Evolutionary conservation across 1,139 yeast genomes (phyloP), one percentile per base, ranked within the genome.

Genomic region (Ashbya aceris): DNA sequence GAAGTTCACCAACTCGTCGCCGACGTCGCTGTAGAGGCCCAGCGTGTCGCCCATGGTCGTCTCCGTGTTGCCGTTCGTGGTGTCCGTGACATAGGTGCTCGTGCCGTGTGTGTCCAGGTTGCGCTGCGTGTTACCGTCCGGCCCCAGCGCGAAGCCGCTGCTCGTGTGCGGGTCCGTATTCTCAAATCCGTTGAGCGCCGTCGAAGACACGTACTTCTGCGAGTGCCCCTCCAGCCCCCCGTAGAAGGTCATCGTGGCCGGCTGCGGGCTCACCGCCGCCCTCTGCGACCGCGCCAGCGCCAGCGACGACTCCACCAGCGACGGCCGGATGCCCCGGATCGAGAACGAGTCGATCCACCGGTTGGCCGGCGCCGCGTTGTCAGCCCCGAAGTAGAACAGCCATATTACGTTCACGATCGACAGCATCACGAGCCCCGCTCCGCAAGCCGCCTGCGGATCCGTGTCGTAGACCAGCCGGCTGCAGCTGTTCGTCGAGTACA

Each of bases 401-500:
- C 96, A 91, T 40, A 76, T 68, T 43, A 83, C 58, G 60, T 89
- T 85, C 48, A 86, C 71, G 62, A 89, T 85, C 20, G 93, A 79
- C 41, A 86, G 68, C 44, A 91, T 68, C 48, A 91, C 83, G 53
- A 84, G 82, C 4, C 98, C 98, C 0, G 97, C 96, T 1, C 95
- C 86, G 13, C 95, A 89, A 31, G 96, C 93, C 42, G 84, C 83
- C 33, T 76, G 67, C 9, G 83, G 73, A 13, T 71, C 68, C 14
- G 76, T 67, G 36, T 71, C 64, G 68, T 91, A 91, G 35, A 91
- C 83, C 55, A 89, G 71, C 53, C 74, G 76, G 55, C 86, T 89
- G 30, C 89, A 77, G 42, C 89, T 76, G 67, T 87, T 87, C 32
- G 95, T 79, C 37, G 83, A 78, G 66, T 87, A 89, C 26, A 87